phyloP scores from a whole-genome alignment of 1,284 basidiomycete genomes.

The Ganoderma sinense region DNA sequence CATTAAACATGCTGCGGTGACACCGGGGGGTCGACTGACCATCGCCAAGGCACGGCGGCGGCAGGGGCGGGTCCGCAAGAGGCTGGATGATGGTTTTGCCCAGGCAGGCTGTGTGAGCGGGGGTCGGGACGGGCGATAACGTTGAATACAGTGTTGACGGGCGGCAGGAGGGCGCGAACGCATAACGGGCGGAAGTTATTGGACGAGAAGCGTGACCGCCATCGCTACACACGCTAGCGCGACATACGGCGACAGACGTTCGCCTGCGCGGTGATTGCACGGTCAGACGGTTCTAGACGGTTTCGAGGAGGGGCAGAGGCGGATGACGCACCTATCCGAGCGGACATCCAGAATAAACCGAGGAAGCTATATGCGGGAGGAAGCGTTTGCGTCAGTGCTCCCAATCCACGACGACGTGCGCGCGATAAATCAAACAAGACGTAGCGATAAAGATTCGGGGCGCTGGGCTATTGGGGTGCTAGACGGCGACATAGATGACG shows the following conservation, averaged over 20 bases:
- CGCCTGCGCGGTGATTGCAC: slow-evolving; percentile 48
- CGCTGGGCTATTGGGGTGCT: neutral
- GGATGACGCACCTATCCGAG: slow-evolving; percentile 79
- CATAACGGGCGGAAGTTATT: slow-evolving; percentile 23
- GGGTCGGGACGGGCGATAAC: neutral
- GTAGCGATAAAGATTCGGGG: neutral
- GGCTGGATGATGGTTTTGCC: neutral
- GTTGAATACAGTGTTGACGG: neutral
- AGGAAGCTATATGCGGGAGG: slow-evolving; percentile 67
- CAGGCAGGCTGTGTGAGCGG: neutral
- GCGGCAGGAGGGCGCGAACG: neutral
- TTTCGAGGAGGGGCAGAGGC: neutral
- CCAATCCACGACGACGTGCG: neutral
- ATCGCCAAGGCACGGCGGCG: neutral
- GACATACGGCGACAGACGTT: slow-evolving; percentile 74
- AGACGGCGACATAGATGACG: neutral
- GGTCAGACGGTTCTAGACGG: neutral
- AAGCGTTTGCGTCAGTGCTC: neutral
- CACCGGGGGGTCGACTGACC: neutral
- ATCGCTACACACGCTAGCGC: slow-evolving; percentile 66
- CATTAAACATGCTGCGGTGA: neutral
- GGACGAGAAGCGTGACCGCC: slow-evolving; percentile 46
- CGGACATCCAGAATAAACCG: slow-evolving; percentile 93
- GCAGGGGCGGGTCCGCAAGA: neutral
- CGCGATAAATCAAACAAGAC: no score